Evolutionary conservation across 805 yeast genomes (phyloP).

Genomic region (Candida ipomoeae): DNA sequence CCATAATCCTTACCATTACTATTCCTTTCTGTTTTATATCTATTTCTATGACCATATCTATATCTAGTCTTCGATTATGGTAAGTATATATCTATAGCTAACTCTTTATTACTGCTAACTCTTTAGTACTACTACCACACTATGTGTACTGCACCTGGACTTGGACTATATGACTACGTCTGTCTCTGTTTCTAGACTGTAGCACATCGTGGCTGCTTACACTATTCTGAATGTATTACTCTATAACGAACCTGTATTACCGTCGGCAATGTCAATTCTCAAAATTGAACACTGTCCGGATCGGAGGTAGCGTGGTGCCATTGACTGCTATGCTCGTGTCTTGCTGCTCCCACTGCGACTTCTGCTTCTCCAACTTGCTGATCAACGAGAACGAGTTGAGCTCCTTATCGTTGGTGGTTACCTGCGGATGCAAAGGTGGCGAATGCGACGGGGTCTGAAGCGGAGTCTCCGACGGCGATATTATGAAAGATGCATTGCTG

Average conservation of each 20-base stretch:
- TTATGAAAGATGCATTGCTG: conserved; percentile 21
- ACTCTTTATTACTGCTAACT: too few relatives aligned
- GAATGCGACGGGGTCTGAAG: conserved; percentile 47
- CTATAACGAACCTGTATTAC: neutral
- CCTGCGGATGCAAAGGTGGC: conserved; percentile 38
- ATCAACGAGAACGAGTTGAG: conserved; percentile 22
- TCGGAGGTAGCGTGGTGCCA: conserved; percentile 41
- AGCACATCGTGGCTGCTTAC: too few relatives aligned
- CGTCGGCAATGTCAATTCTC: neutral
- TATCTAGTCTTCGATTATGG: too few relatives aligned
- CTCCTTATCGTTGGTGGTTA: conserved; percentile 10
- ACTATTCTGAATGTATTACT: neutral
- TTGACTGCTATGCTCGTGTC: conserved; percentile 33
- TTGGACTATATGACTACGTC: too few relatives aligned
- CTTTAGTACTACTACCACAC: too few relatives aligned
- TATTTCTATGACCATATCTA: too few relatives aligned
- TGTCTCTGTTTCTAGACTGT: too few relatives aligned
- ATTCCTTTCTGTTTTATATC: too few relatives aligned
- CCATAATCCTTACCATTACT: too few relatives aligned
- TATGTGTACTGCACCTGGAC: too few relatives aligned
- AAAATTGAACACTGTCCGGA: conserved; percentile 35
- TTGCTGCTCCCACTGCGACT: conserved; percentile 12
- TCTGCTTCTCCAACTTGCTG: conserved; percentile 24
- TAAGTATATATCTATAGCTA: too few relatives aligned
- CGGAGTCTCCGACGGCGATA: conserved; percentile 44